These are phyloP conservation scores for Podaxis sp. DNA, from an alignment of 768 basidiomycete genomes.

Conservation along the genomic window DNA sequence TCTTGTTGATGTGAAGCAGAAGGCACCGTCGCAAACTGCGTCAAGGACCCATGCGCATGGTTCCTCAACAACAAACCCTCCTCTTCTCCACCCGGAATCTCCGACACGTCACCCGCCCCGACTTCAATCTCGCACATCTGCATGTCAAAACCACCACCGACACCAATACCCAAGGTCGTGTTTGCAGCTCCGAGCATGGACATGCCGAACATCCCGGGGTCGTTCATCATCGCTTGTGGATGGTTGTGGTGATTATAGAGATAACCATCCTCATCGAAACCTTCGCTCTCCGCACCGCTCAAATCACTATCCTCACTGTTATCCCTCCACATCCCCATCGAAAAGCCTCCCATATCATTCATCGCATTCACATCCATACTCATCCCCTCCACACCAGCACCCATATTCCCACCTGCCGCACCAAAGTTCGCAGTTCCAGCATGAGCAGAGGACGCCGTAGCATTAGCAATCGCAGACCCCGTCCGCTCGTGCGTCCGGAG, in stretches of 20 bases:
- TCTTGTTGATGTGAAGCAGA: conserved; percentile 15
- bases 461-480: conserved; percentile 26
- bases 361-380: conserved; percentile 16
- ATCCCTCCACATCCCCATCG: conserved; percentile 20
- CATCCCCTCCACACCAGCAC: conserved; percentile 13
- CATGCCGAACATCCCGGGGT: conserved; percentile 28
- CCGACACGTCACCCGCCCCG: conserved; percentile 47
- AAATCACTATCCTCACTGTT: conserved; percentile 11
- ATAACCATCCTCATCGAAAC: conserved; percentile 25
- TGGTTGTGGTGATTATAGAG: conserved; percentile 18
- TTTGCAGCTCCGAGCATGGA: conserved; percentile 6
- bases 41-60: conserved; percentile 7
- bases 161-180: conserved; percentile 21
- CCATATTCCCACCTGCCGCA: conserved; percentile 16
- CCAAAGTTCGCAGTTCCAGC: conserved; percentile 24
- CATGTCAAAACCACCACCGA: conserved; percentile 40
- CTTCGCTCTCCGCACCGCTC: conserved; percentile 26
- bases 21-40: conserved; percentile 9
- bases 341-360: conserved; percentile 17
- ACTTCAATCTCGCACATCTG: conserved; percentile 64
- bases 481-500: conserved; percentile 71
- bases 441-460: conserved; percentile 22
- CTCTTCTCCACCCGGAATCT: conserved; percentile 58
- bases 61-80: conserved; percentile 43
- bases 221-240: conserved; percentile 16